These are phyloP conservation scores for Globisporangium radiosum DNA, from an alignment of 352 stramenopile species.

Conservation along the genomic window DNA sequence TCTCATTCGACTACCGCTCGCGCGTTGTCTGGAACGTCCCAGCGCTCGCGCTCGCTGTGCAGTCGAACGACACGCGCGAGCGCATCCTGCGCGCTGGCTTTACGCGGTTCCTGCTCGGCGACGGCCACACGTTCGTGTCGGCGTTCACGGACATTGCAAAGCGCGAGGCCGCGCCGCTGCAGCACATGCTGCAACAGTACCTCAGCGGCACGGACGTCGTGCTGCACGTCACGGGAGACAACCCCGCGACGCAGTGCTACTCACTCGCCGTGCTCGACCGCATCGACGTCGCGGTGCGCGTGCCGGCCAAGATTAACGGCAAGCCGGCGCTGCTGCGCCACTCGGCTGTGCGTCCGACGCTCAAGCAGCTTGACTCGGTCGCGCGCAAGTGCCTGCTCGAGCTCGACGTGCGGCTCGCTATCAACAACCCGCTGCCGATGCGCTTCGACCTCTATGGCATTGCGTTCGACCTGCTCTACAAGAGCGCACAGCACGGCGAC, in stretches of 20 bases:
- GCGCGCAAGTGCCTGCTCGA: slow-evolving; percentile 64
- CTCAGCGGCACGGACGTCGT: slow-evolving; percentile 52
- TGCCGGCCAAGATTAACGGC: slow-evolving; percentile 67
- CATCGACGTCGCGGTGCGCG: slow-evolving; percentile 47
- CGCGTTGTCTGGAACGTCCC: slow-evolving; percentile 71
- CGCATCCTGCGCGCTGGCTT: slow-evolving; percentile 62
- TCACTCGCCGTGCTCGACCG: slow-evolving; percentile 64
- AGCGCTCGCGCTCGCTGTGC: slow-evolving; percentile 50
- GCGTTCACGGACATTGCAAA: slow-evolving; percentile 67
- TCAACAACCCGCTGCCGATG: slow-evolving; percentile 80
- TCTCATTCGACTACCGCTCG: slow-evolving; percentile 63
- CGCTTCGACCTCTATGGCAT: slow-evolving; percentile 64
- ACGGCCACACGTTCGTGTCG: slow-evolving; percentile 71
- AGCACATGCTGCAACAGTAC: slow-evolving; percentile 65
- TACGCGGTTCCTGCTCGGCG: slow-evolving; percentile 61
- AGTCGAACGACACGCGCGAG: slow-evolving; percentile 20
- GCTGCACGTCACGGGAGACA: slow-evolving; percentile 50
- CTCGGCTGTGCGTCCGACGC: slow-evolving; percentile 44
- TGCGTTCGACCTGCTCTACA: slow-evolving; percentile 67
- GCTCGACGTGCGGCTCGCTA: slow-evolving; percentile 56
- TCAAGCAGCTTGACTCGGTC: slow-evolving; percentile 75
- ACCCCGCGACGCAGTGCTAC: slow-evolving; percentile 44
- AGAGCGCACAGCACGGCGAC: slow-evolving; percentile 16
- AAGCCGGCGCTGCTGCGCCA: slow-evolving; percentile 60
- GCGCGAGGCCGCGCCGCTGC: slow-evolving; percentile 50